A percentile compares a stretch with the other conserved stretches of the same genome.
phyloP scores from a whole-genome alignment of 177 flowering plant genomes.

The Vitis hybrid region DNA sequence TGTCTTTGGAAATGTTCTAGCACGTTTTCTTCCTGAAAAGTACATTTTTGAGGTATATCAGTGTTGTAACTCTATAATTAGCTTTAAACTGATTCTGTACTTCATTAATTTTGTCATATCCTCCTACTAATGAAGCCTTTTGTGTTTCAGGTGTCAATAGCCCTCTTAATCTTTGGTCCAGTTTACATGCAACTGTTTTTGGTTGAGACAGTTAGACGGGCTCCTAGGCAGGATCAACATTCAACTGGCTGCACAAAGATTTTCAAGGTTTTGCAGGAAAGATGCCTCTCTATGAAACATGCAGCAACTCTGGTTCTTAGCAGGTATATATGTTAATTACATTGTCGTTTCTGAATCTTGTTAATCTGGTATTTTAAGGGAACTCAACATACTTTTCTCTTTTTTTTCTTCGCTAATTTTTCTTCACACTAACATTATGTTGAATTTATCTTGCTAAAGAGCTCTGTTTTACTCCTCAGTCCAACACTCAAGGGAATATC shows the following conservation, averaged over 20 bases:
- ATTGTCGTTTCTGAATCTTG: too few relatives aligned
- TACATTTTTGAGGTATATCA: conserved; percentile 63
- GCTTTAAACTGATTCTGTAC: neutral
- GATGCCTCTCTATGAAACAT: conserved; percentile 61
- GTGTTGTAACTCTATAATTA: neutral
- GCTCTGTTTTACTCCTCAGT: conserved; percentile 33
- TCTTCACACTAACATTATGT: neutral
- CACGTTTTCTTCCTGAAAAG: conserved; percentile 77
- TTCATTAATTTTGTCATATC: neutral
- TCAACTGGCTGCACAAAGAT: conserved; percentile 31
- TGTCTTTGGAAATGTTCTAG: conserved; percentile 72
- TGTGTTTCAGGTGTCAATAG: conserved; percentile 66
- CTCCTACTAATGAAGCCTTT: conserved; percentile 12
- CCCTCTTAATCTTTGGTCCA: conserved; percentile 56
- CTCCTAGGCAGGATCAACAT: conserved; percentile 30
- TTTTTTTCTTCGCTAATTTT: neutral
- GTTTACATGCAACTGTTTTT: conserved; percentile 65
- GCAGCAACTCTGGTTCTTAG: conserved; percentile 48
- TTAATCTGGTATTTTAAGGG: neutral
- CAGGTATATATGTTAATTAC: conserved; percentile 36
- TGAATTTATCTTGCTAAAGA: conserved; percentile 4
- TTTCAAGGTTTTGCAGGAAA: conserved; percentile 29
- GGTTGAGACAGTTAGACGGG: conserved; percentile 50
- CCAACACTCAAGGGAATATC: conserved; percentile 60
- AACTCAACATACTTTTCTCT: neutral